Base-by-base conservation (phyloP, 2,329 filamentous ascomycete genomes). In the Exophiala dermatitidis region DNA sequence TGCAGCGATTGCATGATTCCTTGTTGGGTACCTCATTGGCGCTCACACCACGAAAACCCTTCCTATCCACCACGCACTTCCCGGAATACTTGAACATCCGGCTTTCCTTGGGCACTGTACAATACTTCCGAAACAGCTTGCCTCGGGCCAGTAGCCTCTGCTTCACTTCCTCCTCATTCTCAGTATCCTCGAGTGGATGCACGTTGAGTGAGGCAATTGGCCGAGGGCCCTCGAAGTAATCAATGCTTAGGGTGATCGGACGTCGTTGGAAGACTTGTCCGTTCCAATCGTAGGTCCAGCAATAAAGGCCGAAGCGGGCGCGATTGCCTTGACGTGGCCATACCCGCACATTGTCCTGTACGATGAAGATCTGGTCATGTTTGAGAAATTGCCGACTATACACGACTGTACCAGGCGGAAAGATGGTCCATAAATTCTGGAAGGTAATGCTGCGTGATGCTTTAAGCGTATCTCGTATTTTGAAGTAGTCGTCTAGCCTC, bases 391-490 rank as follows among this genome's bases (percentile, higher is more conserved):
- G 44, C 19, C 44, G 32, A 26, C 48, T 42, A 38, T 51, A 55
- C 47, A 55, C 50, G n/a, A 55, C 12, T 9, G 48, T 36, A 2
- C 55, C 55, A 2, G 55, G 55, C 3, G 55, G 19, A 44, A 51
- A 57, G n/a, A 57, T 32, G 5, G 55, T 57, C 55, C 55, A 57
- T 7, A 57, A 45, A 32, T 54, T 36, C 29, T 57, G 47, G 34
- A 54, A 57, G 29, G 48, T 53, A 12, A 57, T 48, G 4, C 41
- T 28, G 45, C 48, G 42, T 48, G 30, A 29, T 34, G 44, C 40
- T 51, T 42, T 37, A 43, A 46, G 12, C 12, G 47, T 26, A 41
- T 50, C 32, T 47, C 42, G 29, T 38, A 37, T 46, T 51, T 49
- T 48, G 33, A 38, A 46, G 28, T 46, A 46, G 5, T 46, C 28